Evolutionary conservation across 768 basidiomycete genomes (phyloP).

Genomic region (Kwoniella europaea): DNA sequence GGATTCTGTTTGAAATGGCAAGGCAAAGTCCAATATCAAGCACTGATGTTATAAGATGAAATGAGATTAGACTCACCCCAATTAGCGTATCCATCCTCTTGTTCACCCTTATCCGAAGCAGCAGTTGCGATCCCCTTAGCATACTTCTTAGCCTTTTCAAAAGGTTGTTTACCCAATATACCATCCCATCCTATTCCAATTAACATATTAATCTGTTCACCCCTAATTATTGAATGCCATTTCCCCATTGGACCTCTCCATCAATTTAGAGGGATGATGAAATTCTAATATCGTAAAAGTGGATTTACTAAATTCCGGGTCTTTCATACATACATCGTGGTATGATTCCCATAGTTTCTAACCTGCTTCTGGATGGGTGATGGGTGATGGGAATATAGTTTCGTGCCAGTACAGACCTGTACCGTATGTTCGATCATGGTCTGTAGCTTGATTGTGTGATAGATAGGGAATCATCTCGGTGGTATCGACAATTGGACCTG

Average conservation of each 20-base stretch:
- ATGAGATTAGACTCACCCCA: conserved; percentile 52
- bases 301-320: neutral
- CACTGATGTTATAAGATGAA: no score
- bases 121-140: neutral
- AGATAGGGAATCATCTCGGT: neutral
- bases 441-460: neutral
- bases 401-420: conserved; percentile 2
- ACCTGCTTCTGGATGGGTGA: neutral
- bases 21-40: no score
- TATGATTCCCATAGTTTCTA: neutral
- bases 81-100: neutral
- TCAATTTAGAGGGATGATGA: neutral
- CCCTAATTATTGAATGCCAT: neutral
- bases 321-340: neutral
- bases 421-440: neutral
- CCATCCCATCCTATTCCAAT: neutral
- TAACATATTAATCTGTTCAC: conserved; percentile 4
- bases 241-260: neutral
- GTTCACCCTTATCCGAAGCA: conserved; percentile 49
- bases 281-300: neutral
- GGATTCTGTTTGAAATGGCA: neutral
- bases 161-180: neutral
- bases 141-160: neutral
- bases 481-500: conserved; percentile 12
- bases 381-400: neutral